These are phyloP conservation scores for Kodamaea alishanica DNA, from an alignment of 1,139 yeast species.

Conservation along the genomic window DNA sequence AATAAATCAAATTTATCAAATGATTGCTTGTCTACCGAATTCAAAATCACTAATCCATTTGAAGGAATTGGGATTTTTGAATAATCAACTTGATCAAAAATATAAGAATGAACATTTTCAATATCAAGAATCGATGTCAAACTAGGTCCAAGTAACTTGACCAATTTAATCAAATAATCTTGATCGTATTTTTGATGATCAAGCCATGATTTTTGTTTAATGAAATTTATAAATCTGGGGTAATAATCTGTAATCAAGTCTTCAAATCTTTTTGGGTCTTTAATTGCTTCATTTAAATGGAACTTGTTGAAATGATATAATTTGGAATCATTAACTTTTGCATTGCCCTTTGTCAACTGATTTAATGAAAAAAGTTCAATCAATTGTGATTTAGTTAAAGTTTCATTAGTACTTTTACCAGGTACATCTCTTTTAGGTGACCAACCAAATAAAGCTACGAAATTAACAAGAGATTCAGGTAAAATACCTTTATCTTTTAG, in stretches of 20 bases:
- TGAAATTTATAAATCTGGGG: constrained; percentile 14
- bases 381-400: constrained; percentile 54
- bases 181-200: constrained; percentile 15
- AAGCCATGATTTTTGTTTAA: constrained; percentile 3
- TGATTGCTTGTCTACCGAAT: constrained; percentile 3
- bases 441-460: constrained; percentile 93
- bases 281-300: constrained; percentile 45
- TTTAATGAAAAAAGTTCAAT: constrained; percentile 50
- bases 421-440: constrained; percentile 61
- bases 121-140: constrained; percentile 50
- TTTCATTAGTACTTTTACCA: constrained; percentile 56
- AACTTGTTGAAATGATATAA: constrained; percentile 71
- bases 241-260: constrained; percentile 30
- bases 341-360: constrained; percentile 86
- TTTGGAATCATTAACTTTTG: constrained; percentile 81
- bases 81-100: constrained; percentile 43
- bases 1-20: constrained; percentile 7
- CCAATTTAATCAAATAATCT: constrained; percentile 22
- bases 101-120: constrained; percentile 41
- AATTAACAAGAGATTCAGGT: constrained; percentile 85
- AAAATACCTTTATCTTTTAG: constrained; percentile 61
- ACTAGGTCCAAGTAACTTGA: constrained; percentile 35
- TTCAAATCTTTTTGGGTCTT: constrained; percentile 28
- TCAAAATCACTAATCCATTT: constrained; percentile 11
- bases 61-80: constrained; percentile 13